Percentiles rank a stretch among this genome's conserved stretches.
Evolutionary conservation across 805 yeast genomes (phyloP).

Genomic region (Maudiozyma serrabonitensis): DNA sequence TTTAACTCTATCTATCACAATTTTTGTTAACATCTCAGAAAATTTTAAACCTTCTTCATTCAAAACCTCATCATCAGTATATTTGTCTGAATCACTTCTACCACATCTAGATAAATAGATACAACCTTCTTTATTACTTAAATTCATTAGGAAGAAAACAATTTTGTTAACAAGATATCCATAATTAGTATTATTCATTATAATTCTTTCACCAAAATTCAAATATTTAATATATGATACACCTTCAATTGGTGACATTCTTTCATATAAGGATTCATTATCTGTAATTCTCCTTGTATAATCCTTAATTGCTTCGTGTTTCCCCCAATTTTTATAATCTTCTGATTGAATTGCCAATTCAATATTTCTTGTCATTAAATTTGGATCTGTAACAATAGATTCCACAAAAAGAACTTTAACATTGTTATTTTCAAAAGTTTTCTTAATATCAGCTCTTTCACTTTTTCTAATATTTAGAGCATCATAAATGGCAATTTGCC

Average conservation of each 20-base stretch:
- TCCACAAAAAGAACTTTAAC: constrained; percentile 84
- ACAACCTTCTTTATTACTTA: constrained; percentile 76
- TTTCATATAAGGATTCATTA: constrained; percentile 63
- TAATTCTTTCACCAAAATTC: constrained; percentile 81
- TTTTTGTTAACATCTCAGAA: constrained; percentile 51
- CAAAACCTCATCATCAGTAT: constrained; percentile 71
- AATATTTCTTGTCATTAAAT: constrained; percentile 63
- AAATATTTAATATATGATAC: constrained; percentile 75
- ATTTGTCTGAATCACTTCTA: constrained; percentile 38
- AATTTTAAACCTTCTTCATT: constrained; percentile 64
- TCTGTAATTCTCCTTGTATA: constrained; percentile 62
- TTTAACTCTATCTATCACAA: constrained; percentile 36
- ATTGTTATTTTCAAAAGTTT: constrained; percentile 43
- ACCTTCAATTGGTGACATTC: constrained; percentile 47
- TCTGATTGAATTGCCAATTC: constrained; percentile 81
- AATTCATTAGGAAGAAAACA: constrained; percentile 84
- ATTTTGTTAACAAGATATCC: constrained; percentile 89
- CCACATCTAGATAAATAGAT: constrained; percentile 89
- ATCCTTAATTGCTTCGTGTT: constrained; percentile 63
- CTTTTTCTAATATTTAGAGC: constrained; percentile 79
- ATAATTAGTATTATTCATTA: constrained; percentile 68
- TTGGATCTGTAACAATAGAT: constrained; percentile 66
- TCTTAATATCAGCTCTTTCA: constrained; percentile 52
- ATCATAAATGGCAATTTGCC: constrained; percentile 94
- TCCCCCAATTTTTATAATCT: constrained; percentile 72